These are phyloP conservation scores for Pythium guiyangense DNA, from an alignment of 352 stramenopile species.

Conservation along the genomic window DNA sequence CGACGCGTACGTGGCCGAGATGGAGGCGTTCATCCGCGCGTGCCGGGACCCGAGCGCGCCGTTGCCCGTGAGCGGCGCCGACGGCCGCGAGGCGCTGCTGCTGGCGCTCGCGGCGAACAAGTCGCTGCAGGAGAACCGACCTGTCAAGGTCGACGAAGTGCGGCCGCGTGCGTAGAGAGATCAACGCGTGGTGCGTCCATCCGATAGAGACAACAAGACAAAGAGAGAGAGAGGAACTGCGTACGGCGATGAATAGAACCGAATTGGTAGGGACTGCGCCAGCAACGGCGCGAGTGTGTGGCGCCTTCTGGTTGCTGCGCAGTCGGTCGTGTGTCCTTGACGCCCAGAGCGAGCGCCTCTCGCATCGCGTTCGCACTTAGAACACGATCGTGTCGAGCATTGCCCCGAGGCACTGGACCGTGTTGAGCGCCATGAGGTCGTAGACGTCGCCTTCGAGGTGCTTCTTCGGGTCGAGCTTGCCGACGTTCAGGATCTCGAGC, in stretches of 20 bases:
- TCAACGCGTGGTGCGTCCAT: too few relatives aligned
- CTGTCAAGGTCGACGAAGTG: conserved; percentile 52
- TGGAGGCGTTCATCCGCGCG: conserved; percentile 65
- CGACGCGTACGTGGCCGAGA: too few relatives aligned
- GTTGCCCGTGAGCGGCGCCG: conserved; percentile 48
- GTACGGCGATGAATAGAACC: too few relatives aligned
- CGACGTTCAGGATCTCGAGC: conserved; percentile 97
- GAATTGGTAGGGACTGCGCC: too few relatives aligned
- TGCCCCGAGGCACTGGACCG: conserved; percentile 96
- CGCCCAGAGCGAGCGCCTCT: too few relatives aligned
- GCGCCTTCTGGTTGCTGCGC: too few relatives aligned
- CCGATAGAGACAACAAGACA: too few relatives aligned
- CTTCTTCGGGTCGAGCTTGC: conserved; percentile 95
- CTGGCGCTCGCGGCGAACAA: conserved; percentile 64
- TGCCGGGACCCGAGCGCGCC: conserved; percentile 30
- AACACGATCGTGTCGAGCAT: conserved; percentile 99
- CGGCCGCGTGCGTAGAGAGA: not conserved
- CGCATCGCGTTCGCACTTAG: conserved; percentile 32
- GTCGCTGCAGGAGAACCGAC: conserved; percentile 63
- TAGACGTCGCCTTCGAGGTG: conserved; percentile 93
- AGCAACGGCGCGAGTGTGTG: too few relatives aligned
- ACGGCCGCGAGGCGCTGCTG: conserved; percentile 63
- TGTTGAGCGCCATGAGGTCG: conserved; percentile 98
- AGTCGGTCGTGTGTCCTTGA: too few relatives aligned
- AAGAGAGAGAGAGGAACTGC: conserved; percentile 5